Evolutionary conservation across 2,329 filamentous ascomycete species (phyloP).

Genomic region (Venturia nashicola): DNA sequence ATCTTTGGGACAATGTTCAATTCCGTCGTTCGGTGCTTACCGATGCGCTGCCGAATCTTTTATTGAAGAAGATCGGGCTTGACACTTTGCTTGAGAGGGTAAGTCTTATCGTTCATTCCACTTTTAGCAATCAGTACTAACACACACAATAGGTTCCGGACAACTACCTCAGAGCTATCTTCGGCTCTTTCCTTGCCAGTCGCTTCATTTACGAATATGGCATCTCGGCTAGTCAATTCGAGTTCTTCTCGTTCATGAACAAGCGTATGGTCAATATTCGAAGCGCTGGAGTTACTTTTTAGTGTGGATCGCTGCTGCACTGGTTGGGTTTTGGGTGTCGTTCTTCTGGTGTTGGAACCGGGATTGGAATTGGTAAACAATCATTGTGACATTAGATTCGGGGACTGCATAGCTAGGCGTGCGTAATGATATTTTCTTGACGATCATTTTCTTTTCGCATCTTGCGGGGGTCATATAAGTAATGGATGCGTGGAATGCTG

Average conservation of each 20-base stretch:
- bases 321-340: background rate
- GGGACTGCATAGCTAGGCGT: background rate
- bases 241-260: constrained; percentile 83
- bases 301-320: background rate
- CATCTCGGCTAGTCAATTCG: constrained; percentile 85
- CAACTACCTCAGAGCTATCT: constrained; percentile 85
- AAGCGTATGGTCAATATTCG: constrained; percentile 26
- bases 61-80: constrained; percentile 82
- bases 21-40: constrained; percentile 67
- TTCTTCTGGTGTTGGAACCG: background rate
- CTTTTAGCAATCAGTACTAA: constrained; percentile 14
- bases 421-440: no score
- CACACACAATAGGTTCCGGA: constrained; percentile 55
- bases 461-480: no score
- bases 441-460: no score
- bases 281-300: background rate
- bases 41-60: constrained; percentile 73
- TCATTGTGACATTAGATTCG: background rate
- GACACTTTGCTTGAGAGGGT: constrained; percentile 75
- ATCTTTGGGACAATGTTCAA: constrained; percentile 74
- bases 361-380: background rate
- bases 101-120: constrained; percentile 20
- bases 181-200: constrained; percentile 87
- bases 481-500: no score
- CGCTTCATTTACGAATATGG: constrained; percentile 96